Evolutionary conservation across 441 rosid genomes (phyloP).

Genomic region (Eruca vesicaria): DNA sequence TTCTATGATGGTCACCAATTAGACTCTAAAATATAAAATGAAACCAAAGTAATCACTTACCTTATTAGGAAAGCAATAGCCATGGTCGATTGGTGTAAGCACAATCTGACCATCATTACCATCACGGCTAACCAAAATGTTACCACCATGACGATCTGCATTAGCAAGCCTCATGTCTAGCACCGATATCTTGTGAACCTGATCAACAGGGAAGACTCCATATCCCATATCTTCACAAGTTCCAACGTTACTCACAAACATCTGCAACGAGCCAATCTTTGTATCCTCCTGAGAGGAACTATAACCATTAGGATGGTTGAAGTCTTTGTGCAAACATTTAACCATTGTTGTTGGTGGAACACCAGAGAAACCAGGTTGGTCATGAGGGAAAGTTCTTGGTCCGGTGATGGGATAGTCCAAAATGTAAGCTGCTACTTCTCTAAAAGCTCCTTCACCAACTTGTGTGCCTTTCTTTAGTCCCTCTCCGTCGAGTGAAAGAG

Average conservation of each 20-base stretch:
- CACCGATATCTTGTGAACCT: constrained; percentile 75
- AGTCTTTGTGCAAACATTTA: constrained; percentile 64
- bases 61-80: constrained; percentile 75
- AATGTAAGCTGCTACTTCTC: constrained; percentile 77
- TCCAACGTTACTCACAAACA: constrained; percentile 60
- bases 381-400: constrained; percentile 34
- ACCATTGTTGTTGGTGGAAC: constrained; percentile 80
- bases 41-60: constrained; percentile 29
- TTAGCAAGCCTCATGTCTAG: constrained; percentile 78
- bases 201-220: constrained; percentile 53
- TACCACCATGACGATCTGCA: constrained; percentile 80
- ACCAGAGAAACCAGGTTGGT: constrained; percentile 57
- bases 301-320: constrained; percentile 61
- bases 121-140: constrained; percentile 57
- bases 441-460: constrained; percentile 72
- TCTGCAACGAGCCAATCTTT: constrained; percentile 80
- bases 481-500: constrained; percentile 60
- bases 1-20: too few relatives aligned
- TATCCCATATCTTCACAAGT: constrained; percentile 83
- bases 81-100: constrained; percentile 79
- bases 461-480: constrained; percentile 77
- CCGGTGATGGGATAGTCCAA: constrained; percentile 61
- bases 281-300: constrained; percentile 37
- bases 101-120: constrained; percentile 43
- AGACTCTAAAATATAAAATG: neutral